A percentile compares a stretch with the other conserved stretches of the same genome.
Evolutionary conservation across 163 green algal species (phyloP).

Genomic region (Chlorella variabilis): DNA sequence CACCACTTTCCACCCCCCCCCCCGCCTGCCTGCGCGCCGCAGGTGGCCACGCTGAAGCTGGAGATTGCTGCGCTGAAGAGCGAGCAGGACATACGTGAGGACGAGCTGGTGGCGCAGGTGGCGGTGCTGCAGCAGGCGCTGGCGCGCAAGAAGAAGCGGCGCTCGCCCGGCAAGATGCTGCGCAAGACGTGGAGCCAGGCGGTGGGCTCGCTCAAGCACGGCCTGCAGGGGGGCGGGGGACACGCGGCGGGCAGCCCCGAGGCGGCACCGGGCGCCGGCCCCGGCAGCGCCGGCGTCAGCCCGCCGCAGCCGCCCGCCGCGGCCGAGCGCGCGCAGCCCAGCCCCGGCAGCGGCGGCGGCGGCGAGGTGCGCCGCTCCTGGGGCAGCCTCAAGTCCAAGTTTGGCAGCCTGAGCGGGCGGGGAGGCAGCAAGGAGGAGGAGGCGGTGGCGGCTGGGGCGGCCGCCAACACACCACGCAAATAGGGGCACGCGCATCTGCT

Average conservation of each 20-base stretch:
- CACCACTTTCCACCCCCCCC: too few species aligned
- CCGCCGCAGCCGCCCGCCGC: too few species aligned
- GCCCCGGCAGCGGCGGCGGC: neutral
- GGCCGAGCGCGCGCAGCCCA: neutral
- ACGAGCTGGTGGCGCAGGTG: slow-evolving; percentile 38
- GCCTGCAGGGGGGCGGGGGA: neutral
- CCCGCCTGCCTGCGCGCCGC: too few species aligned
- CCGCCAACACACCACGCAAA: neutral
- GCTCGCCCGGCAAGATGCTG: slow-evolving; percentile 23
- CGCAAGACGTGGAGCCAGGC: slow-evolving; percentile 21
- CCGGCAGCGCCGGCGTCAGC: too few species aligned
- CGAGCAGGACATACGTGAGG: slow-evolving; percentile 35
- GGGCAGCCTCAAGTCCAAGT: slow-evolving; percentile 25
- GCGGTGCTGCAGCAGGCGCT: slow-evolving; percentile 25
- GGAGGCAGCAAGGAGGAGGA: neutral
- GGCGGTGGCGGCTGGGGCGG: too few species aligned
- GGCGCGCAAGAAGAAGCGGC: slow-evolving; percentile 31
- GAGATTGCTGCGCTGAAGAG: slow-evolving; percentile 36
- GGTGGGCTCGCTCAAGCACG: neutral
- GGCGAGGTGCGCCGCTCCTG: neutral
- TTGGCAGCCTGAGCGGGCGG: neutral
- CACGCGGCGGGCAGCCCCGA: neutral
- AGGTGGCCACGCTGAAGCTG: slow-evolving; percentile 33
- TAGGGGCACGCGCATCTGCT: too few species aligned
- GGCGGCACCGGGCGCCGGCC: too few species aligned